These are phyloP conservation scores for Penicillium sclerotiorum DNA, from an alignment of 2,329 filamentous ascomycete genomes.

Conservation along the genomic window DNA sequence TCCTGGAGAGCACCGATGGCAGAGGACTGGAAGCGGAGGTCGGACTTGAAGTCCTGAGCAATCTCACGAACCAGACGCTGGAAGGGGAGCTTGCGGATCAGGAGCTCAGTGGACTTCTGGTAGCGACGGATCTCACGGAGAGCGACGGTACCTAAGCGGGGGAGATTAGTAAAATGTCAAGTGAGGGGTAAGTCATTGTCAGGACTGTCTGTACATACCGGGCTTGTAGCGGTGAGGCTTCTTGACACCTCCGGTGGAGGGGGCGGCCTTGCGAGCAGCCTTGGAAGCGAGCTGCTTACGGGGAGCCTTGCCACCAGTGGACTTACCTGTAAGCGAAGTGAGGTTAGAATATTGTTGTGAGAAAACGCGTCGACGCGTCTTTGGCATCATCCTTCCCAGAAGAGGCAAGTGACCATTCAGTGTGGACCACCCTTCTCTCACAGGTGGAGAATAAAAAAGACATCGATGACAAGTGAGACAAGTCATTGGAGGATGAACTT, in stretches of 20 bases:
- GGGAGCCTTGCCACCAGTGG: slow-evolving; percentile 71
- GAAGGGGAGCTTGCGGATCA: slow-evolving; percentile 97
- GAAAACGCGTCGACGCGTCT: slow-evolving; percentile 18
- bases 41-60: slow-evolving; percentile 91
- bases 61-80: slow-evolving; percentile 97
- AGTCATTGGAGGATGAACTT: slow-evolving; percentile 35
- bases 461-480: slow-evolving; percentile 17
- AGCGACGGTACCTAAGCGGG: slow-evolving; percentile 73
- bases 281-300: slow-evolving; percentile 99
- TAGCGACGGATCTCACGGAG: slow-evolving; percentile 98
- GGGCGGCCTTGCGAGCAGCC: slow-evolving; percentile 97
- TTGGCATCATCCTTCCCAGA: neutral
- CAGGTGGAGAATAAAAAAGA: neutral
- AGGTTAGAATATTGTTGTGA: slow-evolving; percentile 30
- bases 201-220: slow-evolving; percentile 54
- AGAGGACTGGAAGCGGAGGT: slow-evolving; percentile 96
- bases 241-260: slow-evolving; percentile 96
- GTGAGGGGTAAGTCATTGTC: neutral
- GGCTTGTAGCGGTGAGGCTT: slow-evolving; percentile 91
- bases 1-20: slow-evolving; percentile 97
- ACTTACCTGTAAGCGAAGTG: slow-evolving; percentile 61
- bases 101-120: slow-evolving; percentile 94
- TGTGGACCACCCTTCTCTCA: neutral
- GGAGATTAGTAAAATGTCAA: slow-evolving; percentile 28
- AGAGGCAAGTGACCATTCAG: neutral